These are phyloP conservation scores for Ailanthus altissimus DNA, from an alignment of 345 rosid species.

Conservation along the genomic window DNA sequence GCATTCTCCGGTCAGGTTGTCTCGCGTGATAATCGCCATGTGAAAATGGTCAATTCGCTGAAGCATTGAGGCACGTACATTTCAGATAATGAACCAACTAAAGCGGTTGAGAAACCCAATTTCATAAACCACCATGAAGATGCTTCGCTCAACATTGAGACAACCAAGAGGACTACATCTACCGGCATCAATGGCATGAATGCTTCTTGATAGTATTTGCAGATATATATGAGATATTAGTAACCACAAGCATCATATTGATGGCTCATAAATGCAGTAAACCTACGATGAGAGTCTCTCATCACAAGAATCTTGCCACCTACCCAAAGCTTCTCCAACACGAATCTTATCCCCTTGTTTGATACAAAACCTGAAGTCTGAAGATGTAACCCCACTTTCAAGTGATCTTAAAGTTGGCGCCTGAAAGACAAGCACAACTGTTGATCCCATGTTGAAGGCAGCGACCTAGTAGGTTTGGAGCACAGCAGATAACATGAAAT, in stretches of 20 bases:
- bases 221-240: not conserved
- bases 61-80: not conserved
- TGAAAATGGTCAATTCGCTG: not conserved
- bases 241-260: not conserved
- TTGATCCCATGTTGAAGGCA: conserved; percentile 92
- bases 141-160: not conserved
- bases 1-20: not conserved
- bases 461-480: conserved; percentile 52
- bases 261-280: not conserved
- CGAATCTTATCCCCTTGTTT: conserved; percentile 66
- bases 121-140: not conserved
- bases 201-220: not conserved
- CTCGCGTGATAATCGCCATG: not conserved
- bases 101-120: not conserved
- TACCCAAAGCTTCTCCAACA: conserved; percentile 78
- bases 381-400: conserved; percentile 34
- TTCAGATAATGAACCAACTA: not conserved
- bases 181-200: not conserved
- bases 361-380: conserved; percentile 63
- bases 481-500: not conserved
- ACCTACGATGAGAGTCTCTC: not conserved
- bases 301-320: conserved; percentile 47
- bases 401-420: conserved; percentile 58
- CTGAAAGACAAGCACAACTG: conserved; percentile 88
- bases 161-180: not conserved